Evolutionary conservation across 768 basidiomycete species (phyloP).

Genomic region (Candolleomyces efflorescens): DNA sequence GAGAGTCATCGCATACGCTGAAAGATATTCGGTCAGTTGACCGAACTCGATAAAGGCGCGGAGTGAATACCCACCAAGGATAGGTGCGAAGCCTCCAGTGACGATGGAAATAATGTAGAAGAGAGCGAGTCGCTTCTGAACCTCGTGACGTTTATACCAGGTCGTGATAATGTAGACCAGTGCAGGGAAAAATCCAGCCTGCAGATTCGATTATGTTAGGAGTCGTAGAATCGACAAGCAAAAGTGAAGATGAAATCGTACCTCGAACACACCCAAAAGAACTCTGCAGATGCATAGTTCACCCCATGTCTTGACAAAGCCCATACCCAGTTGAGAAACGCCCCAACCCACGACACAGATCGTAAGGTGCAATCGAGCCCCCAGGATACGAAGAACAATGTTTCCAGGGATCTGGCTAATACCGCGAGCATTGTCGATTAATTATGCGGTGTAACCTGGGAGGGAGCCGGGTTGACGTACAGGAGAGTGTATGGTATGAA

Average conservation of each 20-base stretch:
- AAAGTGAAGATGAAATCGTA: slow-evolving; percentile 4
- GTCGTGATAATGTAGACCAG: slow-evolving; percentile 38
- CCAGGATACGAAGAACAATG: slow-evolving; percentile 22
- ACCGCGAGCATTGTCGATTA: too few relatives aligned
- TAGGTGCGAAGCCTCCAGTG: slow-evolving; percentile 24
- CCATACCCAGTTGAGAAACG: slow-evolving; percentile 29
- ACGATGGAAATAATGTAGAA: slow-evolving; percentile 29
- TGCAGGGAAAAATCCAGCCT: slow-evolving; percentile 38
- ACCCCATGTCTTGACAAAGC: slow-evolving; percentile 26
- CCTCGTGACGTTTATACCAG: slow-evolving; percentile 40
- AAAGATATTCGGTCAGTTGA: too few relatives aligned
- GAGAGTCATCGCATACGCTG: slow-evolving; percentile 21
- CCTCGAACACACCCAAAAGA: slow-evolving; percentile 24
- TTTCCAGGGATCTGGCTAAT: slow-evolving; percentile 22
- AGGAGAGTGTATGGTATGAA: slow-evolving; percentile 33
- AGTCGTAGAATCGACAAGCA: too few relatives aligned
- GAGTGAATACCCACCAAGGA: slow-evolving; percentile 8
- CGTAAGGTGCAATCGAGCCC: slow-evolving; percentile 24
- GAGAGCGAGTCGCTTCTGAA: slow-evolving; percentile 33
- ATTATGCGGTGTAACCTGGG: neutral
- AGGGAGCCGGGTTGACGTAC: slow-evolving; percentile 14
- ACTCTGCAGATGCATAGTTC: slow-evolving; percentile 20
- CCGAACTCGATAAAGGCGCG: too few relatives aligned
- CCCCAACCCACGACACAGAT: slow-evolving; percentile 28
- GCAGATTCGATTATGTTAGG: too few relatives aligned